Conservation (phyloP, 495 filamentous ascomycete genomes). For the Daldinia caldariorum region DNA sequence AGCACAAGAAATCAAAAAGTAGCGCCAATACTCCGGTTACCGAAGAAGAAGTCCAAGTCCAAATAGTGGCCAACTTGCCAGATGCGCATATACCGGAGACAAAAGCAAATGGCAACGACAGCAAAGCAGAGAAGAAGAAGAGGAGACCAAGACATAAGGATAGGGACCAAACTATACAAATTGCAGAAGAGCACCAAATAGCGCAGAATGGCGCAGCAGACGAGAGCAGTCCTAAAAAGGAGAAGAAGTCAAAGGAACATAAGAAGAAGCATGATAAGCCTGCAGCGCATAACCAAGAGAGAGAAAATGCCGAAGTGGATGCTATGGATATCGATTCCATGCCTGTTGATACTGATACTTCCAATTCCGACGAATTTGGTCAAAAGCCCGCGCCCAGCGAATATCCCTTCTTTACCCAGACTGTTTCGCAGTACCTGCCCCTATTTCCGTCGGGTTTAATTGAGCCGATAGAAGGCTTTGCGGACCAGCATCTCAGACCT, state of each 20-base stretch:
- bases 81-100: conserved; percentile 12
- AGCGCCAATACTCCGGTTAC: conserved; percentile 20
- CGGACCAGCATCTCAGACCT: conserved; percentile 57
- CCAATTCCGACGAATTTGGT: conserved; percentile 19
- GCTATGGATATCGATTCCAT: conserved; percentile 44
- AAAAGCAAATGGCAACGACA: conserved; percentile 16
- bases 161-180: conserved; percentile 20
- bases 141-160: conserved; percentile 40
- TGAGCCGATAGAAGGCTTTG: conserved; percentile 55
- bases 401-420: conserved; percentile 61
- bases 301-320: conserved; percentile 25
- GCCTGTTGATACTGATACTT: conserved; percentile 20
- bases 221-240: conserved; percentile 30
- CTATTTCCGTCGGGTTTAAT: conserved; percentile 58
- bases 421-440: conserved; percentile 59
- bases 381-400: conserved; percentile 31
- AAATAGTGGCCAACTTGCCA: conserved; percentile 19
- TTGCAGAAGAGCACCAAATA: conserved; percentile 11
- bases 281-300: conserved; percentile 33
- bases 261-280: conserved; percentile 44
- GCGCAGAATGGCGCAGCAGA: conserved; percentile 27
- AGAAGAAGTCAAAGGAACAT: conserved; percentile 41
- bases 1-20: conserved; percentile 55
- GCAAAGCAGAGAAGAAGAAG: conserved; percentile 37
- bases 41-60: conserved; percentile 20